Base-by-base conservation (phyloP, 83 land plant genomes). In the Thuja plicata region DNA sequence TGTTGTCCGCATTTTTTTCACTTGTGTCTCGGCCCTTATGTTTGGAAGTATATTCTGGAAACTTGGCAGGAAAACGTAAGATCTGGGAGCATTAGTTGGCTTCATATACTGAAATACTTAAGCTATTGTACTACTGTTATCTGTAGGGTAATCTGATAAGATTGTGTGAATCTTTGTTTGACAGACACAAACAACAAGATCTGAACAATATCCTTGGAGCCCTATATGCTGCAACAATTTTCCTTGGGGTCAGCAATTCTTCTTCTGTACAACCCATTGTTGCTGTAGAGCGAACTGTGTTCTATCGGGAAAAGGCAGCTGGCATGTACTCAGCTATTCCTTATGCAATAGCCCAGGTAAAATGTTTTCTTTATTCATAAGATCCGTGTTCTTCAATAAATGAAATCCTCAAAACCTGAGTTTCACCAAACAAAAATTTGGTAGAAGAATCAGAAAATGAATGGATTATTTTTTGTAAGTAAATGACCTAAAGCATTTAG, bases 291-390 rank as follows among this genome's bases (percentile, higher is more conserved):
- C 89, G 96, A 70, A 92, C 93, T 10, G 94, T 95, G 30, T 92
- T 92, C 91, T 96, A 96, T 89, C 95, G 97, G 34, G 97, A 96
- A 87, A 92, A 89, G 89, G 97, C 96, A 76, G 97, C 97, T 32
- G 96, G 97, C 71, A 94, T 96, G 96, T 96, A 94, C 83, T 94
- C 97, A 34, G 88, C 94, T 62, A 84, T 96, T 45, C 93, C 97
- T 85, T 95, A 96, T 91, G 97, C 97, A 52, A 87, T 96, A 81
- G 91, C 94, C 15, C 96, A 95, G 94, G 97, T 93, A 92, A 90
- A 13, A 40, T 21, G 3, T 27, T 54, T 86, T 27, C 88, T 88
- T 86, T 41, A 4, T 45, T 21, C 70, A 46, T 62, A 27, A 5
- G 3, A n/a, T 40, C 50, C 37, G 19, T 34, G 34, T 83, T 24